Percentiles rank a stretch among this genome's conserved stretches.
phyloP scores from a whole-genome alignment of 139 green algal genomes.

The Micractinium conductrix region DNA sequence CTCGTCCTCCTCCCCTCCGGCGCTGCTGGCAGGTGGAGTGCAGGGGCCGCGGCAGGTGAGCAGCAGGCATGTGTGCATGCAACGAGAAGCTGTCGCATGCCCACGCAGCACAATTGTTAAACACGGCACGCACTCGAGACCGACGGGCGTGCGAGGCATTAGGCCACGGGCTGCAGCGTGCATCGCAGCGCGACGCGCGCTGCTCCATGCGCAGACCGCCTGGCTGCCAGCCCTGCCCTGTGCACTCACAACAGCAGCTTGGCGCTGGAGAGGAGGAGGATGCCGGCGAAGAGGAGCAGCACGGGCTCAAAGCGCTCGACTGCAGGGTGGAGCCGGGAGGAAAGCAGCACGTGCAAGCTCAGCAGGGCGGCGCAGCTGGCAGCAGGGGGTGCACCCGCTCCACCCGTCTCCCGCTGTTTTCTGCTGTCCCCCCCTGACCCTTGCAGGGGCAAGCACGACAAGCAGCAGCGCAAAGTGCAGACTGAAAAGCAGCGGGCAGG shows the following conservation, averaged over 20 bases:
- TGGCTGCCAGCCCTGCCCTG: neutral
- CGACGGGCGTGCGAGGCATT: too few species aligned
- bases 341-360: neutral
- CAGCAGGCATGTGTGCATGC: neutral
- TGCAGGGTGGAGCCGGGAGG: neutral
- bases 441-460: too few species aligned
- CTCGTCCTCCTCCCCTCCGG: slow-evolving; percentile 65
- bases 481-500: neutral
- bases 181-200: too few species aligned
- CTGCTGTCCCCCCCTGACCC: too few species aligned
- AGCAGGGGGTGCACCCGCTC: too few species aligned
- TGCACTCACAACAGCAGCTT: slow-evolving; percentile 62
- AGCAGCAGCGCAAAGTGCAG: too few species aligned
- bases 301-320: slow-evolving; percentile 89
- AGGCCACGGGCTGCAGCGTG: too few species aligned
- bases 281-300: slow-evolving; percentile 90
- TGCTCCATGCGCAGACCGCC: too few species aligned
- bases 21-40: neutral
- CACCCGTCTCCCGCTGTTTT: too few species aligned
- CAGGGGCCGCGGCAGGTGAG: neutral
- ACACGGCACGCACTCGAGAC: too few species aligned
- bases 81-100: too few species aligned
- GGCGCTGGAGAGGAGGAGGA: slow-evolving; percentile 90
- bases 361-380: neutral
- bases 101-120: too few species aligned